These are phyloP conservation scores for Carex kokanica DNA, from an alignment of 176 grass and related monocot genomes.

Conservation along the genomic window DNA sequence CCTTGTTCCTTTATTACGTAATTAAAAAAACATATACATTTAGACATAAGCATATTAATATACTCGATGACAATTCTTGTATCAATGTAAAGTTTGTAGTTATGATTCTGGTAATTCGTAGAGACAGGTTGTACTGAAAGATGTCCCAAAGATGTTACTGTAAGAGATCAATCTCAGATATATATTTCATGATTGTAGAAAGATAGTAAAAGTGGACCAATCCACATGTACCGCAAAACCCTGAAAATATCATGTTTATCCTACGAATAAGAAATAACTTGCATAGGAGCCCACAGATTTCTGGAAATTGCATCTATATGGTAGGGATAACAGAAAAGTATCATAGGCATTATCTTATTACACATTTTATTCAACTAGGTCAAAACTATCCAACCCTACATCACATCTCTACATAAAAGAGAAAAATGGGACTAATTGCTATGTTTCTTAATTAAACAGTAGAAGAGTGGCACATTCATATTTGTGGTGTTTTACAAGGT, in stretches of 20 bases:
- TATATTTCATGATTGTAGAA: background rate
- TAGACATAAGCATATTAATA: background rate
- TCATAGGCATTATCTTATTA: background rate
- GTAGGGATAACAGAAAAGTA: background rate
- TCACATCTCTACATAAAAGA: background rate
- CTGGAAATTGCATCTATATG: background rate
- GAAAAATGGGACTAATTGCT: background rate
- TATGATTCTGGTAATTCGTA: background rate
- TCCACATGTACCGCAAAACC: background rate
- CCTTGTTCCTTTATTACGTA: slow-evolving; percentile 18
- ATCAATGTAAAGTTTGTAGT: background rate
- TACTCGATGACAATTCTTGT: background rate
- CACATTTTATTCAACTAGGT: background rate
- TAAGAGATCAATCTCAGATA: background rate
- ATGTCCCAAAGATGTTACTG: background rate
- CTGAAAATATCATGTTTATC: background rate
- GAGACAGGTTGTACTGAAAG: background rate
- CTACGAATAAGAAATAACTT: background rate
- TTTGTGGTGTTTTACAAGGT: background rate
- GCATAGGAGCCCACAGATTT: background rate
- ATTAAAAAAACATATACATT: background rate
- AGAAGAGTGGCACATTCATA: background rate
- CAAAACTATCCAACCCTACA: background rate
- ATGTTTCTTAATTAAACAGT: background rate
- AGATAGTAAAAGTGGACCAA: background rate